These are phyloP conservation scores for Striga hermonthica DNA, from an alignment of 305 asterid genomes.

Conservation along the genomic window DNA sequence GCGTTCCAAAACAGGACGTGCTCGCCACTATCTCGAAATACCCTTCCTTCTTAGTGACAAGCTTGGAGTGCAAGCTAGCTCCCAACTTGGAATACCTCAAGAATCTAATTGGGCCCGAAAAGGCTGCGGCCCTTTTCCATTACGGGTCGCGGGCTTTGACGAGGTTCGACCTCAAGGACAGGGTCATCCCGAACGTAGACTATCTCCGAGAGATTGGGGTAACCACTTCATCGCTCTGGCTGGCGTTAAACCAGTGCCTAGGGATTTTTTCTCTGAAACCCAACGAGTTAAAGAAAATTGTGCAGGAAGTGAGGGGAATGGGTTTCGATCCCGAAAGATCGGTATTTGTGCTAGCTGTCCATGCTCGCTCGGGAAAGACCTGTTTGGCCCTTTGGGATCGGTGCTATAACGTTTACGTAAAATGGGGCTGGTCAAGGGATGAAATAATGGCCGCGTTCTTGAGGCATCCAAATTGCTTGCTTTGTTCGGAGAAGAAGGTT, in stretches of 20 bases:
- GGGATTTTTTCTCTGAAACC: background rate
- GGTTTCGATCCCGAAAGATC: background rate
- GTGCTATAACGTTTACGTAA: background rate
- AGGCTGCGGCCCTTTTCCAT: slow-evolving; percentile 10
- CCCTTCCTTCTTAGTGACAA: slow-evolving; percentile 21
- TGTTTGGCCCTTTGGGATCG: background rate
- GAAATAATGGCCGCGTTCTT: background rate
- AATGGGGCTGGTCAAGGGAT: background rate
- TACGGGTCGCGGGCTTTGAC: slow-evolving; percentile 20
- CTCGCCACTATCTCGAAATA: background rate
- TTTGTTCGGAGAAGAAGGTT: background rate
- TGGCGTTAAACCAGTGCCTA: background rate
- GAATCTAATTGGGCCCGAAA: slow-evolving; percentile 24
- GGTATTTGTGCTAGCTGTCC: background rate
- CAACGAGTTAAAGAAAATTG: background rate
- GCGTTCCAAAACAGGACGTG: slow-evolving; percentile 24
- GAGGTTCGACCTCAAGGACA: background rate
- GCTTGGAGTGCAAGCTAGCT: slow-evolving; percentile 19
- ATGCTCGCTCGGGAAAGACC: background rate
- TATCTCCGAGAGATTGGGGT: slow-evolving; percentile 35
- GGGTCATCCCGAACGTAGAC: slow-evolving; percentile 28
- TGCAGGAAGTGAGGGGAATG: background rate
- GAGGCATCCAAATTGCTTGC: background rate
- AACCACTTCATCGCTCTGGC: slow-evolving; percentile 11
- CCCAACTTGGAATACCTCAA: slow-evolving; percentile 31